Evolutionary conservation across 1,284 basidiomycete genomes (phyloP).

Genomic region (Ceratobasidium sp.): DNA sequence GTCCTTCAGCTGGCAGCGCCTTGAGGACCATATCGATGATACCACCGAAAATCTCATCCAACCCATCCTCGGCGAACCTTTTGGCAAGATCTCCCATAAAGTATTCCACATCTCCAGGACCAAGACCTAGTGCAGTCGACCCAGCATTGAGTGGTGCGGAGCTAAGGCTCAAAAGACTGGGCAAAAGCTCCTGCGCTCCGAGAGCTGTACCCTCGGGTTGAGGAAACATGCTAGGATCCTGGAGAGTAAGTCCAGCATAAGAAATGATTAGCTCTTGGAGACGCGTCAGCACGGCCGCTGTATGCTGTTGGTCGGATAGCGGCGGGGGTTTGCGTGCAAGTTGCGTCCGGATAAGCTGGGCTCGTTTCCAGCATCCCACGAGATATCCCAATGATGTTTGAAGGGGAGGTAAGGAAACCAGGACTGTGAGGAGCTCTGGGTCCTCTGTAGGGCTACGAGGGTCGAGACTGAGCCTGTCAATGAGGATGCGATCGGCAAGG

Average conservation of each 20-base stretch:
- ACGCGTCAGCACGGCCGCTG: constrained; percentile 70
- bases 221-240: constrained; percentile 94
- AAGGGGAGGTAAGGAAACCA: constrained; percentile 77
- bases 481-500: constrained; percentile 81
- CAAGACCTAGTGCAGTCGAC: constrained; percentile 47
- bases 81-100: constrained; percentile 45
- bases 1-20: constrained; percentile 33
- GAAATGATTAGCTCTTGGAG: constrained; percentile 83
- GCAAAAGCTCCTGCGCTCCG: constrained; percentile 81
- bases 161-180: constrained; percentile 66
- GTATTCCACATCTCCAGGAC: constrained; percentile 42
- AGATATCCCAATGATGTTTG: constrained; percentile 93
- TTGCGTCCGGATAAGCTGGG: constrained; percentile 63
- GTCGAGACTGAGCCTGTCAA: constrained; percentile 86
- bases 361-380: constrained; percentile 87
- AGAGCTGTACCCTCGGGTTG: constrained; percentile 60
- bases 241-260: constrained; percentile 88
- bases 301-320: constrained; percentile 56
- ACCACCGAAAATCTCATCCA: constrained; percentile 45
- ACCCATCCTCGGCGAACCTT: constrained; percentile 46
- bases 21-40: constrained; percentile 46
- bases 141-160: constrained; percentile 67
- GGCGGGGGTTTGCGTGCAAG: constrained; percentile 56
- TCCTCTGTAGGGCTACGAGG: constrained; percentile 80
- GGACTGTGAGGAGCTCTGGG: constrained; percentile 75